Evolutionary conservation across 352 stramenopile species (phyloP), one percentile per base, ranked within the genome.

Genomic region (Pythium insidiosum): DNA sequence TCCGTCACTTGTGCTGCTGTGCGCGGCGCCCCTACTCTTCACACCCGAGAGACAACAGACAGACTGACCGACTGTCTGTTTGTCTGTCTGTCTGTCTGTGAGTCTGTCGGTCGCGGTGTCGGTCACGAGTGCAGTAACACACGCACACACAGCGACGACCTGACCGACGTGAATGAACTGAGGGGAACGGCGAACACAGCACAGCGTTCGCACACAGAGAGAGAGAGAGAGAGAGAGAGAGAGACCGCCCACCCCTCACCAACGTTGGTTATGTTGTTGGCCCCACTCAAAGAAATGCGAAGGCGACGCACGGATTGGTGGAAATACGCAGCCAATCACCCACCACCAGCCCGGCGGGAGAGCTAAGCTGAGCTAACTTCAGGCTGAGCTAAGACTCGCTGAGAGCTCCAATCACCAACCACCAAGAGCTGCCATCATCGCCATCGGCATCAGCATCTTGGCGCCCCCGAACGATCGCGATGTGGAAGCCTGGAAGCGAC

Each of bases 401-500:
- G n/a, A n/a, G n/a, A n/a, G n/a, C n/a, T n/a, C 39, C 47, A 56
- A 47, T 47, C 47, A 57, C 53, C 53, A 62, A 56, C 47, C 53
- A 62, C 47, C 53, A 51, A 68, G 56, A 28, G 53, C 36, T 56
- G 45, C 29, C 30, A 54, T 18, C 4, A 11, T 38, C 11, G 6
- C 5, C 10, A 43, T 37, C 13, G 19, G 38, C 22, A 21, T 30
- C 18, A 50, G 56, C 45, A n/a, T n/a, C 39, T 37, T 37, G 15
- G 24, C 23, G 4, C 12, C 25, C 5, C 23, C 36, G n/a, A 24
- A 31, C 22, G 25, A 16, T 21, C 12, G 43, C 22, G 9, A 84
- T 84, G 72, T 84, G 72, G 72, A 84, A 84, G 58, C 72, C 72
- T 15, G 68, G 68, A 20, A 68, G 37, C 20, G 41, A 66, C 10